Percentiles rank a stretch among this genome's conserved stretches.
Conservation (phyloP, 805 yeast species). For the Saturnispora zaruensis region DNA sequence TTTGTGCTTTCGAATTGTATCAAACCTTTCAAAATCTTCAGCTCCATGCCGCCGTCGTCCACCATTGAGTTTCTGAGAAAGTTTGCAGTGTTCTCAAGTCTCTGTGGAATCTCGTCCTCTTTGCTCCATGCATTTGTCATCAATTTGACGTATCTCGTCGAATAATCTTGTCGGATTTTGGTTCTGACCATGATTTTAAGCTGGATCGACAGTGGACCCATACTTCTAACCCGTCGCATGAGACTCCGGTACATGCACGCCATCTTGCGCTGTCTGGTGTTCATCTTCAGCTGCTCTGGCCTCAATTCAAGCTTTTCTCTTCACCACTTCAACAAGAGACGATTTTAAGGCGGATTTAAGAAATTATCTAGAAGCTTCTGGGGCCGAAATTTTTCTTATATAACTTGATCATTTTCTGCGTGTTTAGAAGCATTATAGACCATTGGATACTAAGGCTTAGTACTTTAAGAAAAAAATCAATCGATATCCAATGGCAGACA, state of each 20-base stretch:
- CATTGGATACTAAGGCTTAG: no score
- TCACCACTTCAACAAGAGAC: background rate
- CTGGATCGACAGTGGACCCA: background rate
- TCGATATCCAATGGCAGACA: background rate
- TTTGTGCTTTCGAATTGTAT: slow-evolving; percentile 5
- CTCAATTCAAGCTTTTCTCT: background rate
- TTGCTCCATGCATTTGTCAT: background rate
- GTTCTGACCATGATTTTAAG: background rate
- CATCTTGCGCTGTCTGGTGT: background rate
- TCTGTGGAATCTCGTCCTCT: background rate
- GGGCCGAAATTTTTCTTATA: background rate
- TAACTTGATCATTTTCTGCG: no score
- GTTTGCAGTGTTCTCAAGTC: slow-evolving; percentile 2
- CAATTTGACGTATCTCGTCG: background rate
- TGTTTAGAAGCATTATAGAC: no score
- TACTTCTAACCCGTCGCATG: background rate
- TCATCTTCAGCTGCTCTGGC: background rate
- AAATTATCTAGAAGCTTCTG: background rate
- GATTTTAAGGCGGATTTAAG: background rate
- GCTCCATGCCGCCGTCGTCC: background rate
- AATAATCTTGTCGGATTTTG: slow-evolving; percentile 4
- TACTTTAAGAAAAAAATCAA: background rate
- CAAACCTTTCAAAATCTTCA: background rate
- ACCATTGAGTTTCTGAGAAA: slow-evolving; percentile 2
- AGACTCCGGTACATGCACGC: background rate